Evolutionary conservation across 257 asterid species (phyloP).

Genomic region (Scutellaria minor): DNA sequence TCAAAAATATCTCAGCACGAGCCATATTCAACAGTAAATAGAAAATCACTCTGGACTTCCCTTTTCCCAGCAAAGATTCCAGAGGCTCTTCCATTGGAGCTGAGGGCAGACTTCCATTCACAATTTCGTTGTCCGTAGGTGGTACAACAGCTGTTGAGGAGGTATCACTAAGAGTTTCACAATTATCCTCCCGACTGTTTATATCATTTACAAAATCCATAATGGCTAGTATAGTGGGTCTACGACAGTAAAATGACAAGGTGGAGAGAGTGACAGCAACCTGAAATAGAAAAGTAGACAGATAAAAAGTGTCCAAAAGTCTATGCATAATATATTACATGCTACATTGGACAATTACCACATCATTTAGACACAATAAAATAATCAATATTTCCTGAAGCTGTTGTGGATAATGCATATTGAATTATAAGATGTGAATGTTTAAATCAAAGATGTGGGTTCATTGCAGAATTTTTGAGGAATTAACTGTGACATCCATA

Average conservation of each 20-base stretch:
- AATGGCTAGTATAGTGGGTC: slow-evolving; percentile 89
- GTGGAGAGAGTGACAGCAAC: slow-evolving; percentile 91
- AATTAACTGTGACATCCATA: slow-evolving; percentile 7
- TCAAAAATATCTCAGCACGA: slow-evolving; percentile 92
- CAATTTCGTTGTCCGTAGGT: slow-evolving; percentile 42
- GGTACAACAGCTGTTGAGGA: slow-evolving; percentile 53
- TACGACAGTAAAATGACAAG: slow-evolving; percentile 88
- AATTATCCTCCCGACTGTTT: slow-evolving; percentile 54
- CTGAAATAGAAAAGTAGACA: slow-evolving; percentile 46
- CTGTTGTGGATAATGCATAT: background rate
- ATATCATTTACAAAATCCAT: slow-evolving; percentile 76
- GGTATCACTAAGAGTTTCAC: slow-evolving; percentile 58
- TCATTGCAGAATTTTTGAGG: background rate
- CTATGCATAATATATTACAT: slow-evolving; percentile 2
- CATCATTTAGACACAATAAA: slow-evolving; percentile 10
- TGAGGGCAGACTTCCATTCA: slow-evolving; percentile 49
- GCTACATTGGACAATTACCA: slow-evolving; percentile 18
- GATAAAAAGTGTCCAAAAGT: background rate
- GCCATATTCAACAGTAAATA: slow-evolving; percentile 78
- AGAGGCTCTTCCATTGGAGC: slow-evolving; percentile 74
- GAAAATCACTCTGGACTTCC: slow-evolving; percentile 87
- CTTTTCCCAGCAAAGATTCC: slow-evolving; percentile 85
- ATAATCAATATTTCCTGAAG: slow-evolving; percentile 9
- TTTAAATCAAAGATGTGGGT: slow-evolving; percentile 8
- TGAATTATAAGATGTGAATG: slow-evolving; percentile 3